Base-by-base conservation (phyloP, 306 rosid species). In the Vigna angularis region DNA sequence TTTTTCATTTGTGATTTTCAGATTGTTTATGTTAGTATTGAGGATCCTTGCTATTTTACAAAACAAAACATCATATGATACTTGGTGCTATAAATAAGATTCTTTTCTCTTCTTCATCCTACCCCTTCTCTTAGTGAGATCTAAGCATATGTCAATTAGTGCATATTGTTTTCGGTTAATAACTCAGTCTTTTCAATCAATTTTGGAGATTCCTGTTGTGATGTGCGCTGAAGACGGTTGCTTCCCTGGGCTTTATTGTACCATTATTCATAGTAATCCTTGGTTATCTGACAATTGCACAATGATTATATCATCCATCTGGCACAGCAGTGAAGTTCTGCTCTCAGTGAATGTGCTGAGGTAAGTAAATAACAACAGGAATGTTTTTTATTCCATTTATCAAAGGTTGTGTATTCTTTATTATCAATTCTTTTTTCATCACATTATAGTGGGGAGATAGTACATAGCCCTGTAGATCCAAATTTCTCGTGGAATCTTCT, bases 201-300 rank as follows among this genome's bases (percentile, higher is more conserved):
- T 24, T 76, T 73, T 82, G 82, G 70, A 93, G 98, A 68, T 93
- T 86, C 97, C 93, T 56, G 91, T 93, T 79, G 92, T 91, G 61
- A 83, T 74, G 86, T 85, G 86, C 75, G 86, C 94, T 61, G 91
- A 90, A 59, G 88, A 93, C 68, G 92, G 88, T 62, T 85, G 76
- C 87, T 91, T 93, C 77, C 98, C 98, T 59, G 96, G 98, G 62
- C 92, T 93, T 71, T 93, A 90, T 81, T 83, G 86, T 75, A 66
- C 77, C 28, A 66, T 81, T 72, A 55, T 91, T 75, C 88, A 71
- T 69, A 59, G 65, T 72, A 82, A 86, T 55, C 96, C 97, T 36
- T 93, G 97, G 97, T 91, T 93, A 79, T 86, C 90, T 67, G 94
- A 93, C 87, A 91, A 90, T 53, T 65, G 82, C 83, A 91, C 96